Evolutionary conservation across 169 alveolate genomes (phyloP).

Genomic region (Neospora caninum): DNA sequence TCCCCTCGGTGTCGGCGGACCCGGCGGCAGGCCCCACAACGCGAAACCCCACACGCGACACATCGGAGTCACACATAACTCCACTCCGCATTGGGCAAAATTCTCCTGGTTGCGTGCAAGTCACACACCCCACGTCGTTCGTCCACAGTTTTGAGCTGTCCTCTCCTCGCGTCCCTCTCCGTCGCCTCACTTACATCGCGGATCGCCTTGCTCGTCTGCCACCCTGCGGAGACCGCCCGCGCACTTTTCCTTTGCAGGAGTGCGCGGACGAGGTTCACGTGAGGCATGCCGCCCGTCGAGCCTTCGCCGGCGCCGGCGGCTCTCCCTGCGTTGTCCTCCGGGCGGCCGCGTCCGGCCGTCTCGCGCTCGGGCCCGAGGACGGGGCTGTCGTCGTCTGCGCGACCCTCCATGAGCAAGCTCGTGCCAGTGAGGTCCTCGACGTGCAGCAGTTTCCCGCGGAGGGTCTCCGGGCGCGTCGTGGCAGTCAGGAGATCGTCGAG

Average conservation of each 20-base stretch:
- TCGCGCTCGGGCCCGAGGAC: too few relatives aligned
- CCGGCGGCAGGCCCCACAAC: too few relatives aligned
- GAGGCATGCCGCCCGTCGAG: neutral
- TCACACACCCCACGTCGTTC: too few relatives aligned
- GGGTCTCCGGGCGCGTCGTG: neutral
- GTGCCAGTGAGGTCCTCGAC: slow-evolving; percentile 32
- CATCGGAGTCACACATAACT: too few relatives aligned
- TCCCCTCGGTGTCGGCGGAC: too few relatives aligned
- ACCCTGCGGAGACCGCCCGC: neutral
- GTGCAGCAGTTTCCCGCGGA: neutral
- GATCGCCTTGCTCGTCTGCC: neutral
- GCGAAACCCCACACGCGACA: too few relatives aligned
- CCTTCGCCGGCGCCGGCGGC: neutral
- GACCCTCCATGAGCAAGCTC: slow-evolving; percentile 30
- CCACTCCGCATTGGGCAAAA: too few relatives aligned
- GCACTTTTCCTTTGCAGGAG: neutral
- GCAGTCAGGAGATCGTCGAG: slow-evolving; percentile 41
- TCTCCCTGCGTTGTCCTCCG: neutral
- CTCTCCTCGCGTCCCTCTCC: neutral
- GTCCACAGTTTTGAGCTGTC: too few relatives aligned
- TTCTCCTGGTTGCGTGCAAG: too few relatives aligned
- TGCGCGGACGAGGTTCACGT: slow-evolving; percentile 10
- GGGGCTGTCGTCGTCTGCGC: slow-evolving; percentile 28
- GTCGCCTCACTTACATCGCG: neutral
- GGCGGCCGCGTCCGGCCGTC: neutral